A percentile compares a stretch with the other conserved stretches of the same genome.
These are phyloP conservation scores for Priceomyces medius DNA, from an alignment of 805 yeast species.

Conservation along the genomic window DNA sequence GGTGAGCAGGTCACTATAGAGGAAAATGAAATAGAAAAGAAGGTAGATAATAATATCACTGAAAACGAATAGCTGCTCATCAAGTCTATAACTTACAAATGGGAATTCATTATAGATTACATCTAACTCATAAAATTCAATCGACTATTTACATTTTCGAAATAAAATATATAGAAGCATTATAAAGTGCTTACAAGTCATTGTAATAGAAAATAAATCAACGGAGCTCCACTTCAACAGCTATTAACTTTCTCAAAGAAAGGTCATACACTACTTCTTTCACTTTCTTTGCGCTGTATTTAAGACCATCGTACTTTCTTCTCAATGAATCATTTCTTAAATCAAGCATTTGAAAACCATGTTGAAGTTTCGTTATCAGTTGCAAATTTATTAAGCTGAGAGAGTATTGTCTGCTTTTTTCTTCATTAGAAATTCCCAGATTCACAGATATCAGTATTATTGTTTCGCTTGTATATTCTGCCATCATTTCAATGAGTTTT, in stretches of 20 bases:
- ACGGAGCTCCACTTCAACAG: constrained; percentile 13
- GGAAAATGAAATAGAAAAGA: too few relatives aligned
- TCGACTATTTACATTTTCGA: too few relatives aligned
- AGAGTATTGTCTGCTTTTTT: constrained; percentile 13
- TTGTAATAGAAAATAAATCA: too few relatives aligned
- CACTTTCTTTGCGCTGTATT: constrained; percentile 26
- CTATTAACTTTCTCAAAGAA: constrained; percentile 17
- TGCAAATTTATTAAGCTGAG: constrained; percentile 21
- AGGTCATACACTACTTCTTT: constrained; percentile 27
- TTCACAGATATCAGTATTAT: constrained; percentile 21
- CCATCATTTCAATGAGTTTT: constrained; percentile 20
- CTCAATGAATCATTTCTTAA: constrained; percentile 28
- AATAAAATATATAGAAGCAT: too few relatives aligned
- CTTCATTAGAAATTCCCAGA: constrained; percentile 1
- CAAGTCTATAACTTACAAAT: too few relatives aligned
- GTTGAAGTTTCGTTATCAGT: constrained; percentile 21
- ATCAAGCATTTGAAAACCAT: constrained; percentile 27
- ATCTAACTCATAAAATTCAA: too few relatives aligned
- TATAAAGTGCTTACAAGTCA: too few relatives aligned
- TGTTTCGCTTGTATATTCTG: constrained; percentile 23
- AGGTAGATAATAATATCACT: too few relatives aligned
- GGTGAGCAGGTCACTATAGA: too few relatives aligned
- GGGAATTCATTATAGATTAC: too few relatives aligned
- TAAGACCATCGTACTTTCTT: constrained; percentile 28
- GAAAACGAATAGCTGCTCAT: too few relatives aligned